phyloP scores from a whole-genome alignment of 768 basidiomycete genomes.

The Collybia mongolica region DNA sequence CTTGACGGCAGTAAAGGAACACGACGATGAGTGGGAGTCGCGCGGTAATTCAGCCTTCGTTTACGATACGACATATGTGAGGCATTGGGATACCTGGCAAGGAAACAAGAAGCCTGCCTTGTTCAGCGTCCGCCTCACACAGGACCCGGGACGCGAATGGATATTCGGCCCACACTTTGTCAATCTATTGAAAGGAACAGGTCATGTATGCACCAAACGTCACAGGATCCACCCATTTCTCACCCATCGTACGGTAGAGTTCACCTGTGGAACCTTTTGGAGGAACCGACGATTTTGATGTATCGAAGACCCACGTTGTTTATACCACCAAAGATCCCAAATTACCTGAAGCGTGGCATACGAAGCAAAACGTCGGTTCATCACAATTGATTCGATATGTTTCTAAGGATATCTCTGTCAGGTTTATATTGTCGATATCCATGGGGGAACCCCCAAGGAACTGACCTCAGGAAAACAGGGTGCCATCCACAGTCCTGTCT shows the following conservation, averaged over 20 bases:
- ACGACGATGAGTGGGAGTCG: constrained; percentile 71
- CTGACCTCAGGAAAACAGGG: constrained; percentile 86
- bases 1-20: constrained; percentile 61
- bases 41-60: constrained; percentile 72
- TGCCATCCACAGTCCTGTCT: constrained; percentile 71
- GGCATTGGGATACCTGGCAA: constrained; percentile 83
- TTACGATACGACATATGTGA: constrained; percentile 64
- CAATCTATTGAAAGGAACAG: constrained; percentile 65
- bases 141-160: constrained; percentile 51
- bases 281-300: constrained; percentile 78
- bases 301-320: constrained; percentile 66
- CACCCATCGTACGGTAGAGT: constrained; percentile 36
- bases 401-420: constrained; percentile 19
- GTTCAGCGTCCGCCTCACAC: constrained; percentile 62
- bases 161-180: constrained; percentile 48
- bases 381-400: neutral
- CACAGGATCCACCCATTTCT: constrained; percentile 3
- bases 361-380: constrained; percentile 73
- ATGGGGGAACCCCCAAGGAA: constrained; percentile 47
- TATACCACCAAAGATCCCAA: constrained; percentile 86
- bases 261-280: constrained; percentile 86
- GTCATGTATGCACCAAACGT: constrained; percentile 51
- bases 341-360: constrained; percentile 80
- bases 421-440: constrained; percentile 71
- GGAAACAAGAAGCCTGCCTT: constrained; percentile 70